Evolutionary conservation across 2,329 filamentous ascomycete genomes (phyloP).

Genomic region (Aspergillus fumigatus): DNA sequence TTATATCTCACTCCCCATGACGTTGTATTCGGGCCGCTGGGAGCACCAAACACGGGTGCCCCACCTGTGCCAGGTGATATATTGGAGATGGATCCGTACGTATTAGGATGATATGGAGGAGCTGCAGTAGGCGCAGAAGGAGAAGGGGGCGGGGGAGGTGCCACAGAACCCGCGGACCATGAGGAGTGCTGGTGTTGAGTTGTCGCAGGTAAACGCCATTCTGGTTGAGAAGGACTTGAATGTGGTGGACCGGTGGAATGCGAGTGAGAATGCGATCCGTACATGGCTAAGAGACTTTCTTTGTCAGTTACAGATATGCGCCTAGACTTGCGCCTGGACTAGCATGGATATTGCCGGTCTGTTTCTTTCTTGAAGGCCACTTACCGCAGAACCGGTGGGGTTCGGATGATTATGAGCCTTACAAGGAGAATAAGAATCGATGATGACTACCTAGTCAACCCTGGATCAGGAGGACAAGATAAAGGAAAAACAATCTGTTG

Average conservation of each 20-base stretch:
- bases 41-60: conserved; percentile 15
- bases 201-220: conserved; percentile 33
- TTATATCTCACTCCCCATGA: conserved; percentile 44
- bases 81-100: conserved; percentile 32
- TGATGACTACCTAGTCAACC: background rate
- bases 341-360: background rate
- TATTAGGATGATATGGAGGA: conserved; percentile 30
- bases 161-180: conserved; percentile 13
- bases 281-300: conserved; percentile 23
- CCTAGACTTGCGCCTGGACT: background rate
- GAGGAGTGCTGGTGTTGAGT: conserved; percentile 17
- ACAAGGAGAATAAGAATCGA: background rate
- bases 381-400: background rate
- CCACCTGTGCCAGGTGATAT: conserved; percentile 12
- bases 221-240: conserved; percentile 29
- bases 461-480: background rate
- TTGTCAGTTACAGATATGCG: background rate
- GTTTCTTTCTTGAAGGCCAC: background rate
- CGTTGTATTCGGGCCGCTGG: conserved; percentile 27
- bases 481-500: background rate
- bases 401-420: background rate
- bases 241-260: conserved; percentile 19
- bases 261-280: conserved; percentile 27
- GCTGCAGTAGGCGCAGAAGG: conserved; percentile 9
- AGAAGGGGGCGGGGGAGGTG: conserved; percentile 21